Conservation (phyloP, 2,329 filamentous ascomycete species). For the Botrytis cinerea region DNA sequence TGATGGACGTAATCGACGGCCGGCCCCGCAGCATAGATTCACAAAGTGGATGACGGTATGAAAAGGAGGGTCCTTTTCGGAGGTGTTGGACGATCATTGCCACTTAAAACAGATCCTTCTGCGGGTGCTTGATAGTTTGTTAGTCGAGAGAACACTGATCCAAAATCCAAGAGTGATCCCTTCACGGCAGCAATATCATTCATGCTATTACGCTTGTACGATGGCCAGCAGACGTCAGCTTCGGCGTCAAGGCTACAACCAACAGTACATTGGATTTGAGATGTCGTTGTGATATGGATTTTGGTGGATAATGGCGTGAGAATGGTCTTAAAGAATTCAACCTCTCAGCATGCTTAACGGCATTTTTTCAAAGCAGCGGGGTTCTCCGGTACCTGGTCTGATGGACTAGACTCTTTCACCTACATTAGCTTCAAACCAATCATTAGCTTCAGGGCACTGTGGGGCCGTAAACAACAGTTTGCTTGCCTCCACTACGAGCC, state of each 20-base stretch:
- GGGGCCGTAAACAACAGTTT: neutral
- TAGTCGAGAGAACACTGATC: neutral
- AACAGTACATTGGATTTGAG: neutral
- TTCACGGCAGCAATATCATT: constrained; percentile 5
- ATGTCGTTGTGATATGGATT: constrained; percentile 8
- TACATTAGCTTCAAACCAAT: constrained; percentile 8
- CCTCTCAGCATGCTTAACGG: constrained; percentile 4
- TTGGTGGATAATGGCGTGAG: constrained; percentile 1
- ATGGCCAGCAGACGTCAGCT: neutral
- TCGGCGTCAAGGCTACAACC: neutral
- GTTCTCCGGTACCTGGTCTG: neutral
- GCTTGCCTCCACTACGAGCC: neutral
- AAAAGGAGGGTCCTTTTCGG: neutral
- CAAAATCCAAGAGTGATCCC: constrained; percentile 3
- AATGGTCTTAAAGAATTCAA: neutral
- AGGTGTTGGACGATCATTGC: neutral
- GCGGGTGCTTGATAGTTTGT: neutral
- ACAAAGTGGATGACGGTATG: neutral
- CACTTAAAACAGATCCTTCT: neutral
- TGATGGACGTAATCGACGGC: neutral
- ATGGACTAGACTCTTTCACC: neutral
- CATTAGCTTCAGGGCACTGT: constrained; percentile 9
- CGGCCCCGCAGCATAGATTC: constrained; percentile 1
- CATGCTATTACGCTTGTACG: constrained; percentile 2
- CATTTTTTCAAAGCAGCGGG: neutral